Percentiles rank a stretch among this genome's conserved stretches.
Conservation (phyloP, 495 filamentous ascomycete genomes). For the Annulohypoxylon bovei region DNA sequence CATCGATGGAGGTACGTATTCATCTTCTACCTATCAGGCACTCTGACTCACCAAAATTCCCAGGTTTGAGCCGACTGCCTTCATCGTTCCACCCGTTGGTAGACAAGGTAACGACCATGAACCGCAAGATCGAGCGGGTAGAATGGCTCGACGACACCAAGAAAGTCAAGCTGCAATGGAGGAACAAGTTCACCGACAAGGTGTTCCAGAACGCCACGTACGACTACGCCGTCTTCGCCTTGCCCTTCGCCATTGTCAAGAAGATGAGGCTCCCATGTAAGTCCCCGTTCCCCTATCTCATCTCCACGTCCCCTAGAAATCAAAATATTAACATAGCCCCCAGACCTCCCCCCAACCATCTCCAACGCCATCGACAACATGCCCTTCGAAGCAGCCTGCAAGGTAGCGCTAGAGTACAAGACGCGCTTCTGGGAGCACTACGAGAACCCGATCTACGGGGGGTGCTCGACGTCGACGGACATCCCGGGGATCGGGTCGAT, state of each 20-base stretch:
- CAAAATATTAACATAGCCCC: not conserved
- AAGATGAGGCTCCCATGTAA: constrained; percentile 61
- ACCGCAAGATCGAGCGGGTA: constrained; percentile 60
- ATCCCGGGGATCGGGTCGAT: constrained; percentile 67
- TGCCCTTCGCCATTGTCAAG: constrained; percentile 68
- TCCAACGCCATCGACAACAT: constrained; percentile 68
- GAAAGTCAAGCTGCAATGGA: constrained; percentile 61
- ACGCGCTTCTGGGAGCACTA: constrained; percentile 76
- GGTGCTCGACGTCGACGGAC: constrained; percentile 64
- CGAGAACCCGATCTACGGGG: constrained; percentile 68
- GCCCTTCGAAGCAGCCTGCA: constrained; percentile 68
- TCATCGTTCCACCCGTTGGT: constrained; percentile 70
- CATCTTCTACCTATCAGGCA: not conserved
- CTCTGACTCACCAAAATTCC: not conserved
- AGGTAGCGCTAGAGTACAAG: constrained; percentile 70
- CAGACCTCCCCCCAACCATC: constrained; percentile 52
- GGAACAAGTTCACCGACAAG: constrained; percentile 52
- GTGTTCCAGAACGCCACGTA: constrained; percentile 60
- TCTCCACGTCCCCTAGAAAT: not conserved
- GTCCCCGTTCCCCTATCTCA: not conserved
- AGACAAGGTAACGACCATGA: constrained; percentile 62
- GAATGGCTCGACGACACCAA: constrained; percentile 52
- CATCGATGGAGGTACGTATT: constrained; percentile 64
- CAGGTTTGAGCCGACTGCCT: constrained; percentile 65
- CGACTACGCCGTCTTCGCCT: constrained; percentile 72